phyloP scores from a whole-genome alignment of 2,329 filamentous ascomycete genomes.

The Diaporthe nobilis region DNA sequence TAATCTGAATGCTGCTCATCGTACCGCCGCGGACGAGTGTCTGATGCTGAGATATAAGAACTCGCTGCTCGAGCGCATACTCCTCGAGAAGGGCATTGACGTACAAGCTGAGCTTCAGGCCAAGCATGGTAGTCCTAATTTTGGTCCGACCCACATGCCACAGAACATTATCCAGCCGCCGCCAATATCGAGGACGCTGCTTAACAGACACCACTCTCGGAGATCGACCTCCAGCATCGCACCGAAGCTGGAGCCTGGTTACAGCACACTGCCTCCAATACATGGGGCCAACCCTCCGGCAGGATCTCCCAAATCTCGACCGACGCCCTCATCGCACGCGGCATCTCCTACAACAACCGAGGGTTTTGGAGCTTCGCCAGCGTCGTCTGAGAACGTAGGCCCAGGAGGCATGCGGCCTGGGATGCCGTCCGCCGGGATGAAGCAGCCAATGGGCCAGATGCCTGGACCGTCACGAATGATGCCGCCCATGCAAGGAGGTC shows the following conservation, averaged over 20 bases:
- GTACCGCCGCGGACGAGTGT: constrained; percentile 95
- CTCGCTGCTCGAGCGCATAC: constrained; percentile 92
- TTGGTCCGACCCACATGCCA: constrained; percentile 77
- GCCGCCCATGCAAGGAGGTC: constrained; percentile 41
- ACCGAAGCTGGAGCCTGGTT: constrained; percentile 77
- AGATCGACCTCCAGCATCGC: constrained; percentile 81
- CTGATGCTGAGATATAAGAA: constrained; percentile 99
- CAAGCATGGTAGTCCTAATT: constrained; percentile 89
- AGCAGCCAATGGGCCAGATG: constrained; percentile 54
- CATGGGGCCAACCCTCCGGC: constrained; percentile 68
- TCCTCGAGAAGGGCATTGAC: constrained; percentile 98
- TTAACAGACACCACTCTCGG: constrained; percentile 83
- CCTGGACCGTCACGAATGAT: constrained; percentile 53
- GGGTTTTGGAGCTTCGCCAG: constrained; percentile 58
- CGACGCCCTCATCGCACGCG: constrained; percentile 84
- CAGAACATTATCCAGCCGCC: constrained; percentile 80
- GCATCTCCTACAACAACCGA: constrained; percentile 68
- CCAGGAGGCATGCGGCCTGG: constrained; percentile 57
- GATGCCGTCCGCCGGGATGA: constrained; percentile 56
- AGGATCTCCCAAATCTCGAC: constrained; percentile 78
- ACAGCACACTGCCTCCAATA: constrained; percentile 59
- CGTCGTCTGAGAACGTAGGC: constrained; percentile 62
- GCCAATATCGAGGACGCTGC: constrained; percentile 83
- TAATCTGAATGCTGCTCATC: constrained; percentile 92
- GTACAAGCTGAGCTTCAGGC: constrained; percentile 95